Evolutionary conservation across 805 yeast genomes (phyloP).

Genomic region (Yarrowia osloensis): DNA sequence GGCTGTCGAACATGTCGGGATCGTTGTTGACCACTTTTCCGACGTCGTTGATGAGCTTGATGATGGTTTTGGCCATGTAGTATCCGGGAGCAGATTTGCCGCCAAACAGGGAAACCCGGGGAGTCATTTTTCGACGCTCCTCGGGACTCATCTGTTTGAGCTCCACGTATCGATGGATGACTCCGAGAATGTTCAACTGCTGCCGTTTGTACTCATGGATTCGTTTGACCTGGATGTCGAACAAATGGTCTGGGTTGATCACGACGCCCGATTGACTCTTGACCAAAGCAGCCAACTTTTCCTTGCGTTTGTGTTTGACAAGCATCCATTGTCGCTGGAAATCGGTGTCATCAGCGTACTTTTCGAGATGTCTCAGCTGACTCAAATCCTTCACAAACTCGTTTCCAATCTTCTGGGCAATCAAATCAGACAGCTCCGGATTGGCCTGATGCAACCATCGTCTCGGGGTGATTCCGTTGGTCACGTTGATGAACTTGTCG

Average conservation of each 20-base stretch:
- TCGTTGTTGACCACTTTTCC: constrained; percentile 80
- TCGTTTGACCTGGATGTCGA: constrained; percentile 91
- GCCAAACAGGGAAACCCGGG: constrained; percentile 83
- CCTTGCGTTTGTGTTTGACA: constrained; percentile 71
- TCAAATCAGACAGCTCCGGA: constrained; percentile 74
- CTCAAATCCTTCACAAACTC: constrained; percentile 69
- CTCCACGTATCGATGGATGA: constrained; percentile 75
- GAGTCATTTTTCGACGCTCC: constrained; percentile 62
- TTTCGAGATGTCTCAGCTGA: constrained; percentile 64
- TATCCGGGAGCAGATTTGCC: constrained; percentile 99
- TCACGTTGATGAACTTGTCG: constrained; percentile 85
- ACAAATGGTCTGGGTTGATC: constrained; percentile 71
- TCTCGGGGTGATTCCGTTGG: constrained; percentile 95
- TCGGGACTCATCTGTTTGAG: constrained; percentile 67
- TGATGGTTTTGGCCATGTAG: constrained; percentile 89
- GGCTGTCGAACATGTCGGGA: constrained; percentile 66
- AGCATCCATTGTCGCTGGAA: constrained; percentile 71
- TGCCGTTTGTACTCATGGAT: constrained; percentile 96
- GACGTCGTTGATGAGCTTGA: constrained; percentile 80
- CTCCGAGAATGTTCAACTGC: constrained; percentile 88
- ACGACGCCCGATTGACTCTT: constrained; percentile 63
- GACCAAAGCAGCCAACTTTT: constrained; percentile 63
- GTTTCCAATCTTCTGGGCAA: constrained; percentile 62
- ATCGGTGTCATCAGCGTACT: constrained; percentile 63
- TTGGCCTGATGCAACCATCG: constrained; percentile 95